Evolutionary conservation across 306 rosid genomes (phyloP).

Genomic region (Prunus campanulata): DNA sequence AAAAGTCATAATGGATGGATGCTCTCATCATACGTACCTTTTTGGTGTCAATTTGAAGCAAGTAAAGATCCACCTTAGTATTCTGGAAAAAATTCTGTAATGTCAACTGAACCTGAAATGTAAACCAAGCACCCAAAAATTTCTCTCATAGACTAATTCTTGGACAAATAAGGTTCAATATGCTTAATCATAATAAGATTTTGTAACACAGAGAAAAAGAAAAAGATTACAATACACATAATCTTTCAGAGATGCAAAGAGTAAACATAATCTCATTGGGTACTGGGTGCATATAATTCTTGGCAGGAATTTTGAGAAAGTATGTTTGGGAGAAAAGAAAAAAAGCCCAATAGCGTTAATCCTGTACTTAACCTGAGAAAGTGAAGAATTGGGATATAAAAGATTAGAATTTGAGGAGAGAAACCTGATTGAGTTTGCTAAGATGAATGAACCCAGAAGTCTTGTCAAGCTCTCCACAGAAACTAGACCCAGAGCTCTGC

Average conservation of each 20-base stretch:
- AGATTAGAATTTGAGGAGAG: not conserved
- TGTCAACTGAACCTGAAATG: constrained; percentile 60
- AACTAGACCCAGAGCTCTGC: constrained; percentile 45
- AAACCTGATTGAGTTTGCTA: constrained; percentile 77
- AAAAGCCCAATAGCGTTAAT: not conserved
- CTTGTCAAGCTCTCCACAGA: constrained; percentile 68
- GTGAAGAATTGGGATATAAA: not conserved
- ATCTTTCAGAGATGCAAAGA: not conserved
- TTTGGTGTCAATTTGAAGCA: constrained; percentile 75
- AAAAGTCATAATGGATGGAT: not conserved
- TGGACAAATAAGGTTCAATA: not conserved
- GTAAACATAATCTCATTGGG: not conserved
- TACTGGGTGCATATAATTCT: not conserved
- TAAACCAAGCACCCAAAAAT: not conserved
- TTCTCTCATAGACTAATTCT: not conserved
- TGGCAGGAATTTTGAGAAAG: not conserved
- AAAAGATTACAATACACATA: not conserved
- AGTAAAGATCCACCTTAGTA: constrained; percentile 56
- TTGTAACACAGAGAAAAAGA: not conserved
- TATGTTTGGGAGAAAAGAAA: not conserved
- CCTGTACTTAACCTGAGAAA: not conserved
- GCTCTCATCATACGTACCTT: constrained; percentile 37
- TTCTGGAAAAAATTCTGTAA: constrained; percentile 61
- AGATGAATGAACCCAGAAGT: constrained; percentile 77
- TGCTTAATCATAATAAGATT: not conserved